Evolutionary conservation across 352 stramenopile species (phyloP).

Genomic region (Halophytophthora batemanensis): DNA sequence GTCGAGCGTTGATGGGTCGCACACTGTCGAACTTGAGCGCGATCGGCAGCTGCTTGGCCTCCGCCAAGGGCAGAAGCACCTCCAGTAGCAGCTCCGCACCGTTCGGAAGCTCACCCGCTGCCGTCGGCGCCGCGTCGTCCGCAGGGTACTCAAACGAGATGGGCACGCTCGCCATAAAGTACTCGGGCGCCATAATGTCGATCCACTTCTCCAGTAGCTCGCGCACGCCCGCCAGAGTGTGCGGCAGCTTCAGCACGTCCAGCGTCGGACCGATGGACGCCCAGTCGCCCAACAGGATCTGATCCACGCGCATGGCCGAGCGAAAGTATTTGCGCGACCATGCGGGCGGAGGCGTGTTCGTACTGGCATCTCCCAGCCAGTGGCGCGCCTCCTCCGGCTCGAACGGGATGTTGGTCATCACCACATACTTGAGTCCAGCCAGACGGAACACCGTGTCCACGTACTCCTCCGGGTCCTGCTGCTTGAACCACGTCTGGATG

Average conservation of each 20-base stretch:
- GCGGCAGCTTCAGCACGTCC: slow-evolving; percentile 44
- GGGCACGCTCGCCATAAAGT: slow-evolving; percentile 94
- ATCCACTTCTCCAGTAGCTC: slow-evolving; percentile 90
- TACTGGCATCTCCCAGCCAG: slow-evolving; percentile 45
- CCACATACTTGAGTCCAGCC: slow-evolving; percentile 82
- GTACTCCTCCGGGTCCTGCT: slow-evolving; percentile 67
- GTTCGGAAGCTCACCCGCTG: slow-evolving; percentile 25
- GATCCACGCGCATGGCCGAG: slow-evolving; percentile 90
- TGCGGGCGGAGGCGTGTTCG: slow-evolving; percentile 33
- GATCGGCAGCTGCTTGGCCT: slow-evolving; percentile 86
- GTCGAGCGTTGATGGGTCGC: slow-evolving; percentile 81
- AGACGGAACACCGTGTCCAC: slow-evolving; percentile 73
- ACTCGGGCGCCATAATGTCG: slow-evolving; percentile 91
- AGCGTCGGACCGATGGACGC: slow-evolving; percentile 64
- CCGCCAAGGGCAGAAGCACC: slow-evolving; percentile 88
- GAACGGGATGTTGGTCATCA: slow-evolving; percentile 96
- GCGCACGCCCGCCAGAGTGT: slow-evolving; percentile 76
- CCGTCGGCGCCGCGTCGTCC: slow-evolving; percentile 21
- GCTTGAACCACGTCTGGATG: slow-evolving; percentile 83
- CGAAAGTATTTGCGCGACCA: slow-evolving; percentile 79
- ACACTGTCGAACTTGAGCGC: slow-evolving; percentile 94
- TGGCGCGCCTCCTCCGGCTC: slow-evolving; percentile 52
- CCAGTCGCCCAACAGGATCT: slow-evolving; percentile 87
- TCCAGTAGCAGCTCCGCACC: slow-evolving; percentile 76
- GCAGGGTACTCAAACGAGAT: slow-evolving; percentile 80